Base-by-base conservation (phyloP, 2,329 filamentous ascomycete species). In the Thermothelomyces thermophilus region DNA sequence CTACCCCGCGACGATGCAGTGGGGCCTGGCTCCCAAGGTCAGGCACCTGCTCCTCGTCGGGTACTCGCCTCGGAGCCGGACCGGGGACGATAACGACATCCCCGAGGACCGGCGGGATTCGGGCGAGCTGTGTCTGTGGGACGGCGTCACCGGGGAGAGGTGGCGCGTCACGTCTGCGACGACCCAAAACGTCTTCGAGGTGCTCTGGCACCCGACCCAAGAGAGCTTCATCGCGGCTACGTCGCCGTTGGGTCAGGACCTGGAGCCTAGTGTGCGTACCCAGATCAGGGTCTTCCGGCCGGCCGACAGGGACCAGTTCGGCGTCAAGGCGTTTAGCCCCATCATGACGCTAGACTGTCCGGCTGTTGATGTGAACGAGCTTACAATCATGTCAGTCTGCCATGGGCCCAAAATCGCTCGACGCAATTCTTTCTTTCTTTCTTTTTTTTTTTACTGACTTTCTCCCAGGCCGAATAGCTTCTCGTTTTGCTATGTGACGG, bases 121-220 rank as follows among this genome's bases (percentile, higher is more conserved):
- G 0, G 81, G 81, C 9, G 79, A 83, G 58, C 72, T 84, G 3
- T 76, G 75, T 35, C 62, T 84, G 1, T 84, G 79, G 78, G 71
- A 84, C 59, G 73, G 75, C 0, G 48, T 62, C 0, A 67, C 65
- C 2, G 68, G 69, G 9, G 61, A 67, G 9, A 67, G 70, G 39
- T 65, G 81, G 39, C 69, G 67, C 4, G 70, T 84, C 3, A 65
- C 70, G 17, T 73, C 75, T 3, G 74, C 72, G 1, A 73, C 73
- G 0, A 74, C 72, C 0, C 73, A 79, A 40, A 84, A 84, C 50
- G 77, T 83, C 1, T 84, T 84, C 39, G 81, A 84, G 58, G 76
- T 83, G 2, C 67, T 73, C 0, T 84, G 81, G 81, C 81, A 84
- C 58, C 80, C 81, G 0, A 70, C 60, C 0, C 67, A 75, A 40